Conservation (phyloP, 179 eudicot genomes). For the Gypsophila paniculata region DNA sequence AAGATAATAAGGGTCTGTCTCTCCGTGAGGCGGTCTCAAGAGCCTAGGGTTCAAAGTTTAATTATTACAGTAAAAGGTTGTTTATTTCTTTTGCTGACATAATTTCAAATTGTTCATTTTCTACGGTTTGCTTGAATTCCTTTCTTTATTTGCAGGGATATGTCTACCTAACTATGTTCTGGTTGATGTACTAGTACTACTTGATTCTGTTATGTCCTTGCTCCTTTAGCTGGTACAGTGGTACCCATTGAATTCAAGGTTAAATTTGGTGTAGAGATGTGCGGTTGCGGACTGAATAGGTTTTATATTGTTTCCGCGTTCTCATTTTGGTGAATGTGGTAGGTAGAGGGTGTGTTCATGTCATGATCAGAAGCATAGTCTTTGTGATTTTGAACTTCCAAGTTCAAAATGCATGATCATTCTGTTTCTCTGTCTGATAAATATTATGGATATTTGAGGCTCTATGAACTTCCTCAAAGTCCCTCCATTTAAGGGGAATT, state of each 20-base stretch:
- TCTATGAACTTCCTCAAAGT: too few relatives aligned
- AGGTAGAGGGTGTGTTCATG: background rate
- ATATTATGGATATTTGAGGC: too few relatives aligned
- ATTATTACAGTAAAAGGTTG: too few relatives aligned
- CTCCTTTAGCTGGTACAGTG: too few relatives aligned
- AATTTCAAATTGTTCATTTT: too few relatives aligned
- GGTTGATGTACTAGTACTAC: background rate
- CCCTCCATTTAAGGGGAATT: too few relatives aligned
- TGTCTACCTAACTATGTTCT: background rate
- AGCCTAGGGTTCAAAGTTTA: too few relatives aligned
- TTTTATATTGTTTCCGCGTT: background rate
- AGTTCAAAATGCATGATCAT: background rate
- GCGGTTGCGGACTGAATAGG: background rate
- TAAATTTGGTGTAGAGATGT: background rate
- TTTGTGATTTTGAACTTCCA: background rate
- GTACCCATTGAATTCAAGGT: background rate
- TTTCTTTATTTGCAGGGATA: background rate
- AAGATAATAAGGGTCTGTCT: too few relatives aligned
- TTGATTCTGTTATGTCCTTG: too few relatives aligned
- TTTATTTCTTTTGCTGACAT: too few relatives aligned
- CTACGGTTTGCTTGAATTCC: background rate
- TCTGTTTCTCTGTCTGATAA: background rate
- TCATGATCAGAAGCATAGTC: background rate
- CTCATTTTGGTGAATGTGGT: slow-evolving; percentile 3
- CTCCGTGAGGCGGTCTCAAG: too few relatives aligned